phyloP scores from a whole-genome alignment of 352 stramenopile species.

The Phytophthora megakarya region DNA sequence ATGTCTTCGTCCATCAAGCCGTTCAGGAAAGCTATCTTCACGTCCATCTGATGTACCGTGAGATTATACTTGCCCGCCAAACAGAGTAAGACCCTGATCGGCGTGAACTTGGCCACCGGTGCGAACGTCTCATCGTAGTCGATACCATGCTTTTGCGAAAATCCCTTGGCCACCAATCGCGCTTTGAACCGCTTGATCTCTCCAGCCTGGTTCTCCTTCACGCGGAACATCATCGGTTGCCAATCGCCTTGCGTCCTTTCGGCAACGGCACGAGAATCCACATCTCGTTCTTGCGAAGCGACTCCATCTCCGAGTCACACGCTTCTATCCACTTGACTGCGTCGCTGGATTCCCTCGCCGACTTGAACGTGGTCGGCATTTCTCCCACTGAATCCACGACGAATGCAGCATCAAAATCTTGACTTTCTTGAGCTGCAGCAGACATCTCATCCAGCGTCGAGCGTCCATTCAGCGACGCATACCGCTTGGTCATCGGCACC shows the following conservation, averaged over 20 bases:
- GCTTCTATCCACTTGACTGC: conserved; percentile 1
- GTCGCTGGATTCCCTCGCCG: conserved; percentile 17
- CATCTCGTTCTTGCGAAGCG: not conserved
- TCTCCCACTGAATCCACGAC: conserved; percentile 24
- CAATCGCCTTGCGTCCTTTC: conserved; percentile 8
- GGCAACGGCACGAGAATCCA: conserved; percentile 6
- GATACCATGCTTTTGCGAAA: too few relatives aligned
- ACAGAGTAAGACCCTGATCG: conserved; percentile 1
- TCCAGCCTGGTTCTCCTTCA: conserved; percentile 20
- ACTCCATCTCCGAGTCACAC: not conserved
- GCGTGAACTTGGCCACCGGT: not conserved
- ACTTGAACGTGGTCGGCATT: not conserved
- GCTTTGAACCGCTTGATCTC: conserved; percentile 14
- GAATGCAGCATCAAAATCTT: not conserved
- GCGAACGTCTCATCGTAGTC: too few relatives aligned
- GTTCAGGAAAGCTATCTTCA: not conserved
- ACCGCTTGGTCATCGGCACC: not conserved
- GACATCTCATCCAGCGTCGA: too few relatives aligned
- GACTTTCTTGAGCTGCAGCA: not conserved
- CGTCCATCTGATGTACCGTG: not conserved
- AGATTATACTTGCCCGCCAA: not conserved
- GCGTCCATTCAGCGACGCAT: not conserved
- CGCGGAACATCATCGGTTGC: conserved; percentile 13
- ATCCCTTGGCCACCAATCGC: not conserved
- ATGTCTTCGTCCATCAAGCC: conserved; percentile 3